Evolutionary conservation across 352 stramenopile species (phyloP), one percentile per base, ranked within the genome.

Genomic region (Globisporangium emineosum): DNA sequence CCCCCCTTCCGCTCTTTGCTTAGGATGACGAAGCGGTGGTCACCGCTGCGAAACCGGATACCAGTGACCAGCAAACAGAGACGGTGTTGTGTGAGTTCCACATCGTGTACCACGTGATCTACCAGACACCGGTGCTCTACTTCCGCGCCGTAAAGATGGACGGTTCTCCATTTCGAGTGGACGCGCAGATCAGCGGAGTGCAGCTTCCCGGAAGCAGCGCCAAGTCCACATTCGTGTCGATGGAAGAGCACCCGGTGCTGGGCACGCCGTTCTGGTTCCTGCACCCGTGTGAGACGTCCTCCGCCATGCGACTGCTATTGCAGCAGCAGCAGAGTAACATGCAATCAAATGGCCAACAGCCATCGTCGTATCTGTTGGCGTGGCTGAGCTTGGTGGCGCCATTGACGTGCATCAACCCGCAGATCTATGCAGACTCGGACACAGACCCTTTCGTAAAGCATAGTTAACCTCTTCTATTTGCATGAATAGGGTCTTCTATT

Each of bases 331-430:
- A 30, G 5, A 37, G 40, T 7, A 64, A 23, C 7, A 49, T 4
- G 9, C 54, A 42, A 2, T 1, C 29, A 9, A 27, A 19, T 17
- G n/a, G 2, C 25, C 9, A 15, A 13, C 52, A 70, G 2, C 65
- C 40, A 5, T 17, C 78, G 8, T 54, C 40, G 6, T 90, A 90
- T 55, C 76, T 94, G 37, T 57, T 81, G 37, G 78, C 78, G 19
- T 94, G 86, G 86, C 71, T 94, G 32, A 91, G 81, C 52, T 81
- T 94, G 49, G 81, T 94, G 58, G 77, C 85, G 59, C 78, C 81
- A 19, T 43, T 90, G 55, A 91, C 83, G 29, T 50, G 63, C 55
- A 81, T 92, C 56, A 19, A 49, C 2, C 47, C 56, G 2, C 37
- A n/a, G n/a, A 30, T 21, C 9, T 58, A 58, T 57, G 27, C 17